Base-by-base conservation (phyloP, 192 early-diverging fungal genomes). In the Gigaspora rosea region DNA sequence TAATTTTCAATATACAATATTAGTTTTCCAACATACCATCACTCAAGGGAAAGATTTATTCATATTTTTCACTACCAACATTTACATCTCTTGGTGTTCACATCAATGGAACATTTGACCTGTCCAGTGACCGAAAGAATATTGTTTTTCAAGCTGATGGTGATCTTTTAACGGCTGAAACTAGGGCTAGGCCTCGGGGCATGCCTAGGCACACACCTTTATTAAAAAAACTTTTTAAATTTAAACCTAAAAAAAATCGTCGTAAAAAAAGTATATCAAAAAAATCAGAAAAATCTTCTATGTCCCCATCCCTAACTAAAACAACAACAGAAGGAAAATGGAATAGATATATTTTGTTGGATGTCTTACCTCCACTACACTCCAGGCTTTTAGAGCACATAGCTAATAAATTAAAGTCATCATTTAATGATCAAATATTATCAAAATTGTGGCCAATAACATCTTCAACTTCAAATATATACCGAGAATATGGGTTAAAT, bases 51-150 rank as follows among this genome's bases (percentile, higher is more conserved):
- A 56, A 68, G 6, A 16, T 84, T 0, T 84, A 81, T 46, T 73
- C 78, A 2, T 84, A 78, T 32, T 69, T 85, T 0, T 79, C 84
- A 4, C 75, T 83, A 0, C 52, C 82, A 5, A 81, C 84, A 11
- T 0, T 0, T 11, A 82, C 83, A 4, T 56, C 47, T 9, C 12
- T 84, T 16, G 64, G 62, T 2, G 80, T 85, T 10, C 80, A 84
- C 33, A 51, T 84, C 33, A 83, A 85, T 69, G 84, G 83, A 3
- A 71, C 13, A 1, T 85, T 83, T 72, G 80, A 70, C 0, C 22
- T 84, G 46, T 75, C 75, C 8, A 81, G 78, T 15, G 74, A 77
- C 33, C 78, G 84, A 20, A 77, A 77, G 41, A 67, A 15, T 27
- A 1, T 27, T 8, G 20, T 83, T 71, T n/a, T 71, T 5, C 27